These are phyloP conservation scores for Kandelia obovata DNA, from an alignment of 345 rosid species.

Conservation along the genomic window DNA sequence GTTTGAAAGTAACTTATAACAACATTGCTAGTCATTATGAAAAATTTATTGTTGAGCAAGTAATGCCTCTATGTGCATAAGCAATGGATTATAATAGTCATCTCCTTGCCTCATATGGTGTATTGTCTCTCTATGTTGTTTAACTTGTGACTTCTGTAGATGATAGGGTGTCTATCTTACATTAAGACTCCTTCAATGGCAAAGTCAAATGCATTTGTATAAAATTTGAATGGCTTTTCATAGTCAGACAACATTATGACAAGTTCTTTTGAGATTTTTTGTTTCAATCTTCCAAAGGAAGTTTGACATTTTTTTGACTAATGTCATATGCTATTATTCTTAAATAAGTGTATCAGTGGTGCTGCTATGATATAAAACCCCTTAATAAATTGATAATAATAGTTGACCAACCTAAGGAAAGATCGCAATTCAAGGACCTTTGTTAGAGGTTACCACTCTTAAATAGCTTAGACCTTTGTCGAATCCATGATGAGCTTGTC, in stretches of 20 bases:
- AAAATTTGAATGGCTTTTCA: background rate
- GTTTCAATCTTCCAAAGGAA: background rate
- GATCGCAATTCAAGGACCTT: background rate
- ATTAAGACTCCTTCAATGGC: background rate
- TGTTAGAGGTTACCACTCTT: background rate
- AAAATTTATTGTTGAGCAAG: background rate
- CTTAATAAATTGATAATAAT: background rate
- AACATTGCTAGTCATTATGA: background rate
- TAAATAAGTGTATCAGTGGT: rapidly evolving
- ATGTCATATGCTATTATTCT: background rate
- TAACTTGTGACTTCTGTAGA: background rate
- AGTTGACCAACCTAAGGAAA: background rate
- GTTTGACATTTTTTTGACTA: background rate
- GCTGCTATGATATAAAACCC: background rate
- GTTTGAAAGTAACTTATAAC: background rate
- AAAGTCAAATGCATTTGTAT: background rate
- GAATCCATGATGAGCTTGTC: background rate
- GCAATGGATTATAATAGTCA: background rate
- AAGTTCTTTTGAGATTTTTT: background rate
- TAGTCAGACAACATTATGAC: rapidly evolving
- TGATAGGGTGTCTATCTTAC: background rate
- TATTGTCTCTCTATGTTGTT: background rate
- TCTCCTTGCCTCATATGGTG: background rate
- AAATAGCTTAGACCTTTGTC: background rate
- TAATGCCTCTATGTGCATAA: background rate